Conservation (phyloP, 257 asterid genomes). For the Gentiana macrophylla region DNA sequence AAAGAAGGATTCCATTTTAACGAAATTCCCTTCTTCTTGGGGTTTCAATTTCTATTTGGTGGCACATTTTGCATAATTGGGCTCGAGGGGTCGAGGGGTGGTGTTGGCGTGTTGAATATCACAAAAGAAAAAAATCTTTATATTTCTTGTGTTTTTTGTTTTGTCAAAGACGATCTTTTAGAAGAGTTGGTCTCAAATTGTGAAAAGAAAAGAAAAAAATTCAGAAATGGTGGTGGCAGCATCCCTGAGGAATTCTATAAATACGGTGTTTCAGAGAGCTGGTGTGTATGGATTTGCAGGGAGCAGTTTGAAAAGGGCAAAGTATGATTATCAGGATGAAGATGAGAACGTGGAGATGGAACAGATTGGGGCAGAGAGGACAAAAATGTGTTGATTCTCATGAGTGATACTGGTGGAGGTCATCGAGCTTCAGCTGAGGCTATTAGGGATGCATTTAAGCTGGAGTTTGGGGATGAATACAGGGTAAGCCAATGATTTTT, state of each 20-base stretch:
- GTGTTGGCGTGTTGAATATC: constrained; percentile 7
- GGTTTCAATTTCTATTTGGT: constrained; percentile 1
- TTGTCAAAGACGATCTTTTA: too few relatives aligned
- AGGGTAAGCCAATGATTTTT: too few relatives aligned
- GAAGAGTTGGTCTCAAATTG: constrained; percentile 8
- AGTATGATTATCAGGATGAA: constrained; percentile 38
- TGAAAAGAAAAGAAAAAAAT: too few relatives aligned
- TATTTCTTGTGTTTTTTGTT: too few relatives aligned
- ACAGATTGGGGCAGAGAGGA: too few relatives aligned
- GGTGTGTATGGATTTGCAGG: constrained; percentile 65
- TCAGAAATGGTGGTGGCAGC: constrained; percentile 43
- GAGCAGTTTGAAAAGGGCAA: constrained; percentile 43
- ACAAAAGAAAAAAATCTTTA: too few relatives aligned
- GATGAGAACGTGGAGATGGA: constrained; percentile 66
- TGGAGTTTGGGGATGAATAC: constrained; percentile 45
- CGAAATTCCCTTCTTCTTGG: constrained; percentile 1
- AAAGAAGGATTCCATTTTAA: constrained; percentile 9
- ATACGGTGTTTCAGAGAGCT: constrained; percentile 69
- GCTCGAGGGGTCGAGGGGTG: constrained; percentile 9
- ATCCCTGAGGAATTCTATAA: constrained; percentile 55
- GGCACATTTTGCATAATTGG: constrained; percentile 5
- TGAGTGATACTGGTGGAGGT: constrained; percentile 98
- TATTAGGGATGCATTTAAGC: constrained; percentile 32
- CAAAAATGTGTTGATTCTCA: constrained; percentile 73
- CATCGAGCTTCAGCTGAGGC: constrained; percentile 55